Evolutionary conservation across 345 rosid species (phyloP).

Genomic region (Erysimum cheiranthoides): DNA sequence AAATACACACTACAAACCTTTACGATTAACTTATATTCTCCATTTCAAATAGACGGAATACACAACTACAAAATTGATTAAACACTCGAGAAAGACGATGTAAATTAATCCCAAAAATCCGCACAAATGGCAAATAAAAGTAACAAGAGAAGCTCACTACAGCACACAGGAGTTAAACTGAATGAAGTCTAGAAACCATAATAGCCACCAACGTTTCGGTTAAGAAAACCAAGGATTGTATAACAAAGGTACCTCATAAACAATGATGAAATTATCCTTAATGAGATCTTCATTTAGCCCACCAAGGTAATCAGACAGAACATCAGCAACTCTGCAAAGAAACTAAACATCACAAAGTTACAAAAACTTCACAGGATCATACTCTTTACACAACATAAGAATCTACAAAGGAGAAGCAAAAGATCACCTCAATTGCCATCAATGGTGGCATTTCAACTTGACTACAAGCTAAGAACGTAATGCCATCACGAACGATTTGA

Average conservation of each 20-base stretch:
- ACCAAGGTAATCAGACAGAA: conserved; percentile 86
- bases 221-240: not conserved
- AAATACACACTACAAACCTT: not conserved
- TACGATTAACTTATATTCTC: not conserved
- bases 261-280: conserved; percentile 95
- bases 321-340: conserved; percentile 91
- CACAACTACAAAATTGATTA: not conserved
- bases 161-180: no score
- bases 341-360: conserved; percentile 60
- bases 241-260: conserved; percentile 72
- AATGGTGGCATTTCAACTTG: conserved; percentile 98
- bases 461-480: conserved; percentile 91
- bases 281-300: conserved; percentile 91
- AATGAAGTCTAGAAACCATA: no score
- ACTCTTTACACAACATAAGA: not conserved
- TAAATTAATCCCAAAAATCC: not conserved
- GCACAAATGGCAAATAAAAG: conserved; percentile 10
- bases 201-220: not conserved
- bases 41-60: not conserved
- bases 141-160: no score
- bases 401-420: conserved; percentile 1
- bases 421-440: conserved; percentile 90
- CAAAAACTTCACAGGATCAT: conserved; percentile 19
- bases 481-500: conserved; percentile 85
- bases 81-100: not conserved